Conservation (phyloP, 345 rosid species). For the Populus nigra region DNA sequence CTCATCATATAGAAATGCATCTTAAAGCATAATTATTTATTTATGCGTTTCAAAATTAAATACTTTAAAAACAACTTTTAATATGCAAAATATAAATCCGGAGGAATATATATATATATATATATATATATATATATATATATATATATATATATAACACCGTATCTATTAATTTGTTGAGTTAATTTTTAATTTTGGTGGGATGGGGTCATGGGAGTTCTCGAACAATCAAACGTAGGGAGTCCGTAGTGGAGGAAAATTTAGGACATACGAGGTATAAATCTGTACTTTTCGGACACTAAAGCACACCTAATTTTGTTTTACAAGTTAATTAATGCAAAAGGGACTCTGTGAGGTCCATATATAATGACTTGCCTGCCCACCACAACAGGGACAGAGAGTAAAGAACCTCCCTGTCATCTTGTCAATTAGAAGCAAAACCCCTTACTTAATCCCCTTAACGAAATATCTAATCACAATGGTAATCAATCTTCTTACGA, state of each 20-base stretch:
- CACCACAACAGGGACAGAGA: neutral
- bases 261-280: neutral
- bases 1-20: too few species aligned
- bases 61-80: too few species aligned
- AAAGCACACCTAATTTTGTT: neutral
- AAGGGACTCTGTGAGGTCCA: neutral
- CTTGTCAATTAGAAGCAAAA: neutral
- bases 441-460: neutral
- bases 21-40: too few species aligned
- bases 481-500: neutral
- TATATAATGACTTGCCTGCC: neutral
- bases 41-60: too few species aligned
- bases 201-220: neutral
- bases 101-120: too few species aligned
- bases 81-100: too few species aligned
- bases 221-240: neutral
- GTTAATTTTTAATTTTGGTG: too few species aligned
- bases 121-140: too few species aligned
- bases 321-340: constrained; percentile 7
- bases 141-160: too few species aligned
- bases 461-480: neutral
- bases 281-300: neutral
- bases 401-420: neutral
- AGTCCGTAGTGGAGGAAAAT: neutral
- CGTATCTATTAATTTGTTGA: too few species aligned